Evolutionary conservation across 306 rosid genomes (phyloP).

Genomic region (Cajanus cajan): DNA sequence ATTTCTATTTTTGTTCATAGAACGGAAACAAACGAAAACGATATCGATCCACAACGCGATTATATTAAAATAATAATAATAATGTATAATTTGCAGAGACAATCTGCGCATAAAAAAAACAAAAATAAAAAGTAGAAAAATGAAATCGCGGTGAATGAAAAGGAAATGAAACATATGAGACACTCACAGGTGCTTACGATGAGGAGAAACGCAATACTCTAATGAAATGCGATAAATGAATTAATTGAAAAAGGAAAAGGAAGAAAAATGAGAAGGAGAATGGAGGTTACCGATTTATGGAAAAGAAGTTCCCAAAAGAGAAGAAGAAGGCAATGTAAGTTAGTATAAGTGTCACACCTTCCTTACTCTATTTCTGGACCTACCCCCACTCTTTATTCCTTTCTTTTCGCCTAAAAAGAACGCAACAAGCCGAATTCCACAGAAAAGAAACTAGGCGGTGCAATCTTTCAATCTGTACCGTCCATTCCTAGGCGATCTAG

Average conservation of each 20-base stretch:
- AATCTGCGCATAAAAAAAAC: background rate
- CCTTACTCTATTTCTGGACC: too few relatives aligned
- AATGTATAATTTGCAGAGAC: background rate
- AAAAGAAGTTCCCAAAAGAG: background rate
- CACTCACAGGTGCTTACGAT: background rate
- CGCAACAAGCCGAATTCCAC: background rate
- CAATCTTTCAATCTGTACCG: constrained; percentile 25
- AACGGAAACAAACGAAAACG: too few relatives aligned
- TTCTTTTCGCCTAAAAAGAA: constrained; percentile 19
- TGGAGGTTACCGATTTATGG: background rate
- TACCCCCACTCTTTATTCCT: constrained; percentile 19
- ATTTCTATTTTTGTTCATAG: background rate
- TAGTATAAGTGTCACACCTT: background rate
- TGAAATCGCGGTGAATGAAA: background rate
- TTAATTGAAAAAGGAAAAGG: background rate
- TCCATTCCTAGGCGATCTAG: background rate
- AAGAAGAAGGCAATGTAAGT: too few relatives aligned
- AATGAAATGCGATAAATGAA: background rate
- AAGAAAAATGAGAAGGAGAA: background rate
- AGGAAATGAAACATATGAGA: background rate
- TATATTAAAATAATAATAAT: background rate
- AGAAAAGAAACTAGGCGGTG: background rate
- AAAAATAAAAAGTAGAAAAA: background rate
- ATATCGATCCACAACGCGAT: too few relatives aligned
- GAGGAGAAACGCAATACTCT: background rate